A percentile compares a stretch with the other conserved stretches of the same genome.
Evolutionary conservation across 2,329 filamentous ascomycete species (phyloP).

Genomic region (Berkeleyomyces rouxiae): DNA sequence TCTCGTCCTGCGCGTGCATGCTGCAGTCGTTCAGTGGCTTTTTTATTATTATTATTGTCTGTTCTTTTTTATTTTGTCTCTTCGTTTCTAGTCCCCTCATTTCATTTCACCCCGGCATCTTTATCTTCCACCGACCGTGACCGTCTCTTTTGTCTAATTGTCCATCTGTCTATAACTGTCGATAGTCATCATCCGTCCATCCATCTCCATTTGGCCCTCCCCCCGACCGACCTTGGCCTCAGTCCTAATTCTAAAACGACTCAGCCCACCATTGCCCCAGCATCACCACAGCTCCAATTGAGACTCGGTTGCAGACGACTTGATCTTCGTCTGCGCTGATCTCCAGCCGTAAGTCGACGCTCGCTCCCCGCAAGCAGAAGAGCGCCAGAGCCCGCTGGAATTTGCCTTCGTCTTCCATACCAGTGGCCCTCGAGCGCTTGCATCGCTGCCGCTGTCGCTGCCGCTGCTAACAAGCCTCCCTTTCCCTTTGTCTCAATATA

Average conservation of each 20-base stretch:
- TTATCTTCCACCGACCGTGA: neutral
- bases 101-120: neutral
- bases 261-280: neutral
- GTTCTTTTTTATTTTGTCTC: neutral
- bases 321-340: slow-evolving; percentile 45
- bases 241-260: neutral
- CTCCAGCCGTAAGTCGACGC: slow-evolving; percentile 32
- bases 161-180: neutral
- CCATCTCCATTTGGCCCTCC: too few relatives aligned
- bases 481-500: neutral
- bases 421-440: neutral
- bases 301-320: slow-evolving; percentile 45
- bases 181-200: neutral
- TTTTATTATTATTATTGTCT: neutral
- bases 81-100: slow-evolving; percentile 2
- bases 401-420: neutral
- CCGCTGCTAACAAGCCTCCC: neutral
- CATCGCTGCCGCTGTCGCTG: too few relatives aligned
- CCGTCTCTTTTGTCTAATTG: neutral
- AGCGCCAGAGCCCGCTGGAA: neutral
- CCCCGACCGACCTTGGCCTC: neutral
- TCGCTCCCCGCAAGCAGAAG: neutral
- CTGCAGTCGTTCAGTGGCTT: neutral
- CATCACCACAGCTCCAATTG: slow-evolving; percentile 15
- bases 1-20: neutral